These are phyloP conservation scores for Ophiobolus disseminans DNA, from an alignment of 2,329 filamentous ascomycete genomes.

Conservation along the genomic window DNA sequence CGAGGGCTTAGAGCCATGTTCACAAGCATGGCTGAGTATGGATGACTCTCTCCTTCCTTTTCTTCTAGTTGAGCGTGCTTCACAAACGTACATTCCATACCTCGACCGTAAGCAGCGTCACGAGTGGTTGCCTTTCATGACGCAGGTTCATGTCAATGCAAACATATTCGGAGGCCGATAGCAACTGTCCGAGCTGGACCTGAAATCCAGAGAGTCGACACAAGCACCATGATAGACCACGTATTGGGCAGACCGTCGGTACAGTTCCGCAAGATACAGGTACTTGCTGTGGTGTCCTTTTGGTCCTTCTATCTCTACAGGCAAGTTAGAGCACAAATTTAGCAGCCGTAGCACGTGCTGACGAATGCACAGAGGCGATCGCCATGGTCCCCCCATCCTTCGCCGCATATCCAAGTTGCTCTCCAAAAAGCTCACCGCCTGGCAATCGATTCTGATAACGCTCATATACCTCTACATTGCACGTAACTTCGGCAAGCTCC, in stretches of 20 bases:
- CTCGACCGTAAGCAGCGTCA: conserved; percentile 4
- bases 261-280: conserved; percentile 90
- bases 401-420: conserved; percentile 75
- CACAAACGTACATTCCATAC: background rate
- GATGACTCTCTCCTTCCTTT: conserved; percentile 11
- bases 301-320: conserved; percentile 86
- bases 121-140: conserved; percentile 23
- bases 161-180: background rate
- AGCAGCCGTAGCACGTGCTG: conserved; percentile 11
- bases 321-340: conserved; percentile 54
- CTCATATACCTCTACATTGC: conserved; percentile 90
- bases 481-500: conserved; percentile 91
- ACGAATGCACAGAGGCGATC: conserved; percentile 69
- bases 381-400: conserved; percentile 83
- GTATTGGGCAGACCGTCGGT: conserved; percentile 88
- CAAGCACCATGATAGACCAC: conserved; percentile 68
- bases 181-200: background rate
- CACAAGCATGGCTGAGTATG: conserved; percentile 21
- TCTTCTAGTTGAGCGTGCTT: background rate
- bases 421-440: conserved; percentile 76
- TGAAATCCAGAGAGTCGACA: background rate
- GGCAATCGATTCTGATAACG: conserved; percentile 87
- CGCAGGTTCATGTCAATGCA: conserved; percentile 8
- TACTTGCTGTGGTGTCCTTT: conserved; percentile 87
- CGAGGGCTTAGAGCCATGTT: conserved; percentile 12